Evolutionary conservation across 164 flowering plant genomes (phyloP).

Genomic region (Magnolia sinica): DNA sequence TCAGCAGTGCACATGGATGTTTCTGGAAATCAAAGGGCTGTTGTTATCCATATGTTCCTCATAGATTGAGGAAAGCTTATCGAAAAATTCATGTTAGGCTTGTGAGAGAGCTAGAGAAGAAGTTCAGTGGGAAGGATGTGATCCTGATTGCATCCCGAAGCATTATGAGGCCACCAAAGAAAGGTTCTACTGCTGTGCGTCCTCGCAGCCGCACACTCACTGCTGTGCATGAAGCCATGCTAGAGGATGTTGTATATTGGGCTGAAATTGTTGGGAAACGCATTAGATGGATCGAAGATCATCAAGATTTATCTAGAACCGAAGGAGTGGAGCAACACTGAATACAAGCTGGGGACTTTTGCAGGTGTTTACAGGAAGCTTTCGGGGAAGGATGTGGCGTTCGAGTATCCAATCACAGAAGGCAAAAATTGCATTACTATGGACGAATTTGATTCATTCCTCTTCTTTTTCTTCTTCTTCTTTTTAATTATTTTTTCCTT

Average conservation of each 20-base stretch:
- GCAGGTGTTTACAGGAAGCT: no score
- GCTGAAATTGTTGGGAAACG: conserved; percentile 95
- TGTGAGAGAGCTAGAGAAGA: conserved; percentile 90
- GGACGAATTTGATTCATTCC: no score
- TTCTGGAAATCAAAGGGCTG: conserved; percentile 8
- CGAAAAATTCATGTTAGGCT: conserved; percentile 40
- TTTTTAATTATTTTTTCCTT: no score
- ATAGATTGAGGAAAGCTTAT: conserved; percentile 11
- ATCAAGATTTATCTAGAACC: conserved; percentile 30
- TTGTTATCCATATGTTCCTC: conserved; percentile 11
- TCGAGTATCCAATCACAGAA: no score
- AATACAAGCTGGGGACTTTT: no score
- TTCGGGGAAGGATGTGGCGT: no score
- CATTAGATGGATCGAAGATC: conserved; percentile 66
- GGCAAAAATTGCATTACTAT: no score
- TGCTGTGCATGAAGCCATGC: conserved; percentile 78
- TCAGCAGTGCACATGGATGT: conserved; percentile 29
- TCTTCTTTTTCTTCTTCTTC: no score
- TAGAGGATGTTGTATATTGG: conserved; percentile 78
- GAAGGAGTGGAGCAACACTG: no score
- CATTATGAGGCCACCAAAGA: conserved; percentile 87
- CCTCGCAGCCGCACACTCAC: conserved; percentile 86
- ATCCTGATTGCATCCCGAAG: conserved; percentile 70
- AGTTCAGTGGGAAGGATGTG: conserved; percentile 83
- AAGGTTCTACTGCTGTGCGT: conserved; percentile 71